A percentile compares a stretch with the other conserved stretches of the same genome.
phyloP scores from a whole-genome alignment of 192 early-diverging fungal species.

The Coemansia sp. region DNA sequence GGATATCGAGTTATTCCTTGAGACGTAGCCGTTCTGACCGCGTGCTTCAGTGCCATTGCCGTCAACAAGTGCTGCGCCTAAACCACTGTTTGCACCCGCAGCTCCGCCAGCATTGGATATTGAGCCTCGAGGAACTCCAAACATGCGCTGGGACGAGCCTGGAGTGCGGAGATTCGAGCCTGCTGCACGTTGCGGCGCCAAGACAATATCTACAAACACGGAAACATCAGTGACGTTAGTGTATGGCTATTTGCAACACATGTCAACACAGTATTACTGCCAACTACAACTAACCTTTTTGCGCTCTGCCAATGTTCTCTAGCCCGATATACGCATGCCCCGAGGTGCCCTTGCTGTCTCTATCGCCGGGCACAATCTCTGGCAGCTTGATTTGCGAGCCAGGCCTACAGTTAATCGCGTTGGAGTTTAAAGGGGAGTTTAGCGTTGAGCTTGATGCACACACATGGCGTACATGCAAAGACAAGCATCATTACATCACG shows the following conservation, averaged over 20 bases:
- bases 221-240: background rate
- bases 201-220: conserved; percentile 8
- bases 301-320: conserved; percentile 26
- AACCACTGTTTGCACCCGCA: background rate
- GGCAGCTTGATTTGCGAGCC: conserved; percentile 40
- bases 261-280: background rate
- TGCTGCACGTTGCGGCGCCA: conserved; percentile 10
- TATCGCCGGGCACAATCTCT: conserved; percentile 17
- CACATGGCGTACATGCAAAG: background rate
- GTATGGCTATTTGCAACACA: background rate
- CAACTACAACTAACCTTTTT: conserved; percentile 15
- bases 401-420: conserved; percentile 25
- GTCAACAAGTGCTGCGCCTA: background rate
- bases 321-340: conserved; percentile 29
- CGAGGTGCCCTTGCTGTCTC: conserved; percentile 2
- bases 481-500: background rate
- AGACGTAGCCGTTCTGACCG: background rate
- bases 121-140: conserved; percentile 7
- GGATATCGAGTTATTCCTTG: conserved; percentile 7
- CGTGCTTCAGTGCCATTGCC: background rate
- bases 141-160: conserved; percentile 16
- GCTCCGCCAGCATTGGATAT: background rate
- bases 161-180: background rate
- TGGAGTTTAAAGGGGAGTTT: background rate
- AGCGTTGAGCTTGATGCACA: background rate